Conservation (phyloP, 1,139 yeast species). For the Yamadazyma pseudoaaseri region DNA sequence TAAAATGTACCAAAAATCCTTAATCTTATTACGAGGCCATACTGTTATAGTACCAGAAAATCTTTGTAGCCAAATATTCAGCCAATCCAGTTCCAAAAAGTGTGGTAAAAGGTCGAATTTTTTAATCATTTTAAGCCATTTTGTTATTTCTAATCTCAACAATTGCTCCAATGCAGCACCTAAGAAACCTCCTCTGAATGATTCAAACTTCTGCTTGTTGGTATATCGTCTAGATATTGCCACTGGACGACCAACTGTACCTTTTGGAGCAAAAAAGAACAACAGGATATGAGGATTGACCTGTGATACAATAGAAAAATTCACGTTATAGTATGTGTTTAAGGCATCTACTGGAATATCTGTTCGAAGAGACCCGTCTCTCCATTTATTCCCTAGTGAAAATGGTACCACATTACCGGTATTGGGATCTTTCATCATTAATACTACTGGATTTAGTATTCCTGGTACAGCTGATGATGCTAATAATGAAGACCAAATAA, state of each 20-base stretch:
- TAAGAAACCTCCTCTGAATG: constrained; percentile 73
- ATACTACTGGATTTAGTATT: constrained; percentile 74
- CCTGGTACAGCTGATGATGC: constrained; percentile 88
- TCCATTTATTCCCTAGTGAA: constrained; percentile 73
- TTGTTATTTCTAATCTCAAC: constrained; percentile 67
- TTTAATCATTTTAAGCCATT: constrained; percentile 70
- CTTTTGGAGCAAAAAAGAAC: constrained; percentile 77
- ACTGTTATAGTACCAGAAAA: constrained; percentile 76
- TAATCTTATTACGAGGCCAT: constrained; percentile 64
- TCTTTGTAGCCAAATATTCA: constrained; percentile 69
- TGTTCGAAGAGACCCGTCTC: constrained; percentile 71
- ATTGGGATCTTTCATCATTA: constrained; percentile 64
- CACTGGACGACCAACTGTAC: constrained; percentile 80
- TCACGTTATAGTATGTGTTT: constrained; percentile 76
- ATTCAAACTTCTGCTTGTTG: constrained; percentile 33
- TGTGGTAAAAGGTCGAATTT: constrained; percentile 68
- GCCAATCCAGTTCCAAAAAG: constrained; percentile 77
- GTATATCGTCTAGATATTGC: constrained; percentile 52
- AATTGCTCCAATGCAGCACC: constrained; percentile 72
- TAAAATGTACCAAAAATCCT: constrained; percentile 63
- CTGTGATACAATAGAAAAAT: constrained; percentile 74
- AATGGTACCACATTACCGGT: constrained; percentile 55
- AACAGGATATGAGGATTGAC: constrained; percentile 80
- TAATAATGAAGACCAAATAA: constrained; percentile 75
- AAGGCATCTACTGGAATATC: constrained; percentile 70